Evolutionary conservation across 2,329 filamentous ascomycete species (phyloP), one percentile per base, ranked within the genome.

Genomic region (Colletotrichum nymphaeae): DNA sequence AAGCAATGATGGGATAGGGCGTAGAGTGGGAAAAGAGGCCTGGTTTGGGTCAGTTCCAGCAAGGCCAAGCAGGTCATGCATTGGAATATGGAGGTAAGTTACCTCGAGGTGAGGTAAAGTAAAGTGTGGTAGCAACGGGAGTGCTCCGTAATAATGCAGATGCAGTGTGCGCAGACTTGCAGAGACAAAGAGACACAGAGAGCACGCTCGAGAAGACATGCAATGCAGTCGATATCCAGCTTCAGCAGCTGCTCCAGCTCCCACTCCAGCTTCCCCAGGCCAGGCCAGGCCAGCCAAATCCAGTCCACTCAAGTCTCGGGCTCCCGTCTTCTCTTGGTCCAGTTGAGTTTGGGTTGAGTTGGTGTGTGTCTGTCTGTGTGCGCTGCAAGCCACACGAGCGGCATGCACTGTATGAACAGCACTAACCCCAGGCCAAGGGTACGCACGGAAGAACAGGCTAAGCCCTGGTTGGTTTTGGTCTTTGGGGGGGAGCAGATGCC

Each of bases 341-440:
- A 49, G 35, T 28, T 35, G 22, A n/a, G 46, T 72, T n/a, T 60
- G 12, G 30, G n/a, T 22, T 42, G 11, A n/a, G 32, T 26, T 60
- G 28, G 62, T 19, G 46, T 62, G 42, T 49, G 32, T 32, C 55
- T 62, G 42, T 62, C 35, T 65, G 66, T 28, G 6, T 53, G 28
- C 28, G 37, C 64, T 57, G 56, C 57, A 52, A 63, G 64, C 64
- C 58, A 59, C 65, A 59, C 32, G 53, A 24, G 26, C 24, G 57
- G 64, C 64, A 67, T 56, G 57, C 69, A 72, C 65, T 72, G 65
- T 69, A 72, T 16, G n/a, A 63, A 24, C 52, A 63, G 58, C 58
- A 68, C 46, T 37, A 53, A 63, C 46, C 49, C n/a, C n/a, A 35
- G 49, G 60, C 60, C 60, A 30, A 24, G 60, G 60, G 60, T 37